Base-by-base conservation (phyloP, 2,329 filamentous ascomycete genomes). In the Ophiostoma populinum region DNA sequence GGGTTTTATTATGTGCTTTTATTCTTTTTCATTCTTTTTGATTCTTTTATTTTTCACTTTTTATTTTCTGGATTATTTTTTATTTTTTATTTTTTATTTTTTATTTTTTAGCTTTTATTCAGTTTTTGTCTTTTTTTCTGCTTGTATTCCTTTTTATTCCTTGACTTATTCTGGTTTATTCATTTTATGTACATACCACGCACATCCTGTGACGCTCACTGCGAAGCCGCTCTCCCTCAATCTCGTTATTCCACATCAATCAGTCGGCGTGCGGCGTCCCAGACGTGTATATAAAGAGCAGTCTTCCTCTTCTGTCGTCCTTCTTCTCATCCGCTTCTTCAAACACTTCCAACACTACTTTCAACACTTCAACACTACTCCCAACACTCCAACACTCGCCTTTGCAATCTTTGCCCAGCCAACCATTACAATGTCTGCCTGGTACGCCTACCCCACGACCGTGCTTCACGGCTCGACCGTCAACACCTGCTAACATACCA, bases 401-500 rank as follows among this genome's bases (percentile, higher is more conserved):
- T 26, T 21, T 17, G 10, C 32, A 27, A 27, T 24, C 31, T 25
- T 33, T 25, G 31, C 31, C 17, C 22, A 33, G 21, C 17, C 17
- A 32, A 27, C 24, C 17, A 27, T 27, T 18, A 34, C 16, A 26
- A 34, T 34, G 32, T 12, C 32, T 15, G 10, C 16, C 17, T 34
- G 32, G 32, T 34, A 34, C 7, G 32, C 5, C 24, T 11, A 20
- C 13, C 12, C 3, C 16, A 29, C 17, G 7, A 7, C 31, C 13
- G 4, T 24, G n/a, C 18, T 16, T 32, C 10, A 6, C 7, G 10
- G 5, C 9, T 27, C n/a, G 4, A 17, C 16, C 19, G 11, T 21
- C 13, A 25, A 4, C 8, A 15, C 12, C 19, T 18, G 8, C 25
- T 29, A 18, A 35, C 34, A 27, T 30, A 15, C 19, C 15, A 45